phyloP scores from a whole-genome alignment of 805 yeast genomes.

The Wickerhamiella kurtzmanii region DNA sequence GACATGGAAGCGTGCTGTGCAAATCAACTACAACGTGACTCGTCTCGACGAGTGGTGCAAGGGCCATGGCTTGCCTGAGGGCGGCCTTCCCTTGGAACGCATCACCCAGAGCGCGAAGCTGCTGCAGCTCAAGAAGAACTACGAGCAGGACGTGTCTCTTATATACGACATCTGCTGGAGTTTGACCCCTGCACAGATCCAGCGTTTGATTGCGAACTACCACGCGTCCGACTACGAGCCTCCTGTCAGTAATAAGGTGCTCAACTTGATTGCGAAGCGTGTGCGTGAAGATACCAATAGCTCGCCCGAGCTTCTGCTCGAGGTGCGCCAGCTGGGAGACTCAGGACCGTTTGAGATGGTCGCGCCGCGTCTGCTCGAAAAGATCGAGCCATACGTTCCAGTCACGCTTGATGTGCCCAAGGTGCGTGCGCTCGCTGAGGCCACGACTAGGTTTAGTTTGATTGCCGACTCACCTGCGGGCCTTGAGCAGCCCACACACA shows the following conservation, averaged over 20 bases:
- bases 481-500: too few species aligned
- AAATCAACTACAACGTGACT: constrained; percentile 90
- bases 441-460: constrained; percentile 28
- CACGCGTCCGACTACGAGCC: constrained; percentile 88
- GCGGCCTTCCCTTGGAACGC: constrained; percentile 69
- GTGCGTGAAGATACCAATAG: constrained; percentile 33
- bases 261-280: constrained; percentile 54
- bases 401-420: constrained; percentile 85
- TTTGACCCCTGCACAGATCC: constrained; percentile 88
- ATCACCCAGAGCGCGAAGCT: constrained; percentile 86
- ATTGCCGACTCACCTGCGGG: constrained; percentile 1
- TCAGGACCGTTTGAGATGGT: constrained; percentile 31
- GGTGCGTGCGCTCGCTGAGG: constrained; percentile 75
- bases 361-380: constrained; percentile 59
- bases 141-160: constrained; percentile 78
- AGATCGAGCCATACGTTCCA: constrained; percentile 58
- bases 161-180: constrained; percentile 91
- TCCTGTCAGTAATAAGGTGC: constrained; percentile 72
- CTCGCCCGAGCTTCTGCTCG: constrained; percentile 25
- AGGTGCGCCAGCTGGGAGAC: constrained; percentile 29
- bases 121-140: constrained; percentile 79
- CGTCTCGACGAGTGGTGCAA: constrained; percentile 98
- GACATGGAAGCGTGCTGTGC: constrained; percentile 96
- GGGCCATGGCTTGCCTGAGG: constrained; percentile 80
- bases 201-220: constrained; percentile 78